Percentiles rank a stretch among this genome's conserved stretches.
Conservation (phyloP, 768 basidiomycete species). For the Lactifluus piperatus region DNA sequence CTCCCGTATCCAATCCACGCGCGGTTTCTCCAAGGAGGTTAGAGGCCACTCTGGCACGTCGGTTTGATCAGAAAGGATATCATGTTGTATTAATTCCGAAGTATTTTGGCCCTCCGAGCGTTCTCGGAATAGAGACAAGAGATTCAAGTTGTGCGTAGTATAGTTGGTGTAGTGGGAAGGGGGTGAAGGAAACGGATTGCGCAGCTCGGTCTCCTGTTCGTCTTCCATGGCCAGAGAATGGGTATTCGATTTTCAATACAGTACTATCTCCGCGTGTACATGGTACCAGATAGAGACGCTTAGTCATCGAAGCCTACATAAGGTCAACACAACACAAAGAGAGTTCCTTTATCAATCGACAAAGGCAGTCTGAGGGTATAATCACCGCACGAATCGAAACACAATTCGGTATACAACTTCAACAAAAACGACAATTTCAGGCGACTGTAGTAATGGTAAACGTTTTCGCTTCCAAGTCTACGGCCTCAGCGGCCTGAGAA, state of each 20-base stretch:
- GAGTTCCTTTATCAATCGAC: neutral
- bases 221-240: constrained; percentile 42
- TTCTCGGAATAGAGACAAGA: constrained; percentile 54
- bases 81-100: constrained; percentile 44
- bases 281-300: too few species aligned
- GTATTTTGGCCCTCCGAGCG: constrained; percentile 32
- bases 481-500: neutral
- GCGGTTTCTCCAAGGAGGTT: constrained; percentile 70
- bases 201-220: constrained; percentile 67
- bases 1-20: constrained; percentile 86
- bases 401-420: neutral
- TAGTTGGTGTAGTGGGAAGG: constrained; percentile 79
- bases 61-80: constrained; percentile 56
- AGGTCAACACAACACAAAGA: too few species aligned
- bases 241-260: too few species aligned
- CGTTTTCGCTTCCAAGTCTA: neutral
- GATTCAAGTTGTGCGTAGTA: constrained; percentile 60
- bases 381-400: too few species aligned
- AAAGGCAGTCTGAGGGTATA: neutral
- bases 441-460: neutral
- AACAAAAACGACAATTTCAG: neutral
- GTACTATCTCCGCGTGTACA: too few species aligned
- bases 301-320: too few species aligned
- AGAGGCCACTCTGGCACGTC: constrained; percentile 77
- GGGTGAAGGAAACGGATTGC: constrained; percentile 85